Percentiles rank a stretch among this genome's conserved stretches.
Evolutionary conservation across 2,329 filamentous ascomycete genomes (phyloP).

Genomic region (Trichoderma sp.): DNA sequence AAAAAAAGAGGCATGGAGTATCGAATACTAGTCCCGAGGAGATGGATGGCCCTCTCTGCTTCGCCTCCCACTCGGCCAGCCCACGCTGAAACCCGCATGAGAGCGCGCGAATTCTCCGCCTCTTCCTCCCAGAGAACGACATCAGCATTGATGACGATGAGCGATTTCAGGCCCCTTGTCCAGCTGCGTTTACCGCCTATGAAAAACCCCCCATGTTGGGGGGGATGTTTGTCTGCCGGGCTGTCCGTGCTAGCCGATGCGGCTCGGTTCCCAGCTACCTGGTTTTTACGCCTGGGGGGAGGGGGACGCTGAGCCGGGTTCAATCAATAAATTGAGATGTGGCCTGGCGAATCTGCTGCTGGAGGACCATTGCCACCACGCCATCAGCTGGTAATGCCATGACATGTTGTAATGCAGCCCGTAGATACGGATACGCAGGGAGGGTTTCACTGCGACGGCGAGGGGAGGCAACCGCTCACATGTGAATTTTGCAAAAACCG

Average conservation of each 20-base stretch:
- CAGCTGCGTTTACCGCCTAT: constrained; percentile 18
- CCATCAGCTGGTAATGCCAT: background rate
- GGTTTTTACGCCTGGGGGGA: constrained; percentile 16
- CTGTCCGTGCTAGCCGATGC: constrained; percentile 27
- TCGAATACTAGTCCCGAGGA: background rate
- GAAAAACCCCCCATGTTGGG: constrained; percentile 5
- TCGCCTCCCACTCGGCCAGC: constrained; percentile 19
- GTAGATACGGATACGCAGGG: background rate
- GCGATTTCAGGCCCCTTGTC: constrained; percentile 24
- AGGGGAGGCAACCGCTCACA: background rate
- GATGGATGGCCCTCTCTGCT: background rate
- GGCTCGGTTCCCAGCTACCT: constrained; percentile 28
- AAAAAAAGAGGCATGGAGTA: background rate
- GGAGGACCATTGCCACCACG: constrained; percentile 17
- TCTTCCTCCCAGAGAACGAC: background rate
- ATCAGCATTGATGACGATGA: constrained; percentile 12
- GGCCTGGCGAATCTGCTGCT: constrained; percentile 21
- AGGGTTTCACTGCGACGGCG: background rate
- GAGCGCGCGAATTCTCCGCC: background rate
- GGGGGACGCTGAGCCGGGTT: background rate
- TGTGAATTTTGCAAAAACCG: background rate
- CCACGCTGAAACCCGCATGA: constrained; percentile 8
- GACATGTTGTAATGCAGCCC: background rate
- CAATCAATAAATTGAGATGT: constrained; percentile 5
- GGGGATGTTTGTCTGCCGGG: constrained; percentile 17